Evolutionary conservation across 768 basidiomycete genomes (phyloP).

Genomic region (Termitomyces sp.): DNA sequence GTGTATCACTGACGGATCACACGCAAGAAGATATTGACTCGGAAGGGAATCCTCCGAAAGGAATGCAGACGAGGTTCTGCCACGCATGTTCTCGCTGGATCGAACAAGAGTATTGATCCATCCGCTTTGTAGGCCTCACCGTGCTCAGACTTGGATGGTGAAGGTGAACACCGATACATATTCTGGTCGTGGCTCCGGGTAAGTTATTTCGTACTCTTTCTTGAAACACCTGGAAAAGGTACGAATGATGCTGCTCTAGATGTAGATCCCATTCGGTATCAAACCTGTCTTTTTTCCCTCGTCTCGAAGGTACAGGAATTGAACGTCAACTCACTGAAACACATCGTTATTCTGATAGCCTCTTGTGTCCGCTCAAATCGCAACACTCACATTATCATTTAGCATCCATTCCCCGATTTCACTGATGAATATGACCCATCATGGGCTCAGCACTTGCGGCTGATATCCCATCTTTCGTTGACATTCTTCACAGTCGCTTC

Average conservation of each 20-base stretch:
- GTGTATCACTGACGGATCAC: constrained; percentile 1
- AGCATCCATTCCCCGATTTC: constrained; percentile 8
- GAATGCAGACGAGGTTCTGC: not conserved
- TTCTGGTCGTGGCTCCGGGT: constrained; percentile 5
- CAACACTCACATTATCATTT: not conserved
- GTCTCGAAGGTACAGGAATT: not conserved
- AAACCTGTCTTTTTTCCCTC: not conserved
- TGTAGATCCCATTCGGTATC: not conserved
- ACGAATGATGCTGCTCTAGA: constrained; percentile 7
- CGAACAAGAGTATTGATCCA: not conserved
- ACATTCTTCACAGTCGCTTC: not conserved
- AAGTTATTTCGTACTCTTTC: not conserved
- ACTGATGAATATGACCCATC: not conserved
- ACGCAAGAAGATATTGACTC: not conserved
- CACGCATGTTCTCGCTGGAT: not conserved
- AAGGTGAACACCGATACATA: not conserved
- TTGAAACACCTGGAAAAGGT: not conserved
- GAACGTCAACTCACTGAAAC: not conserved
- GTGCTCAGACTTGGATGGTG: not conserved
- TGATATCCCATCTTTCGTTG: constrained; percentile 1
- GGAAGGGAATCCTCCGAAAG: not conserved
- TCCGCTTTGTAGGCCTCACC: not conserved
- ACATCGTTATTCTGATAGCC: constrained; percentile 2
- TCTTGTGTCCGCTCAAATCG: not conserved
- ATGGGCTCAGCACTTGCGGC: not conserved